Evolutionary conservation across 768 basidiomycete species (phyloP).

Genomic region (Symmetrospora coprosmae): DNA sequence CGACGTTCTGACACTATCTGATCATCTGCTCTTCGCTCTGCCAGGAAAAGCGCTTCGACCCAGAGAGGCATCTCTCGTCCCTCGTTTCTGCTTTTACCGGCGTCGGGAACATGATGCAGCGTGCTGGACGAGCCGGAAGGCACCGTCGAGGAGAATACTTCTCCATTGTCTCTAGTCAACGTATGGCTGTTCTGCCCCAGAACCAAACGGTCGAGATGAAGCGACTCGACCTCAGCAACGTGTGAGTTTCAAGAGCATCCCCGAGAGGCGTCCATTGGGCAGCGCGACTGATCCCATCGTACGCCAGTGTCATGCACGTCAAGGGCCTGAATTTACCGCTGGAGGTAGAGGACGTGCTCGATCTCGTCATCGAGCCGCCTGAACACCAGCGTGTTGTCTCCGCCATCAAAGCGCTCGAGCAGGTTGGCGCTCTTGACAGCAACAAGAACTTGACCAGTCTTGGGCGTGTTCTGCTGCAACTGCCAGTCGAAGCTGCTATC

Average conservation of each 20-base stretch:
- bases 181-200: constrained; percentile 50
- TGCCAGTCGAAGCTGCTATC: constrained; percentile 80
- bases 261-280: neutral
- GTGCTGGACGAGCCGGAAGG: constrained; percentile 81
- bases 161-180: constrained; percentile 57
- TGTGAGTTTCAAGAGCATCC: constrained; percentile 34
- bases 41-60: constrained; percentile 43
- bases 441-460: constrained; percentile 67
- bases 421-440: constrained; percentile 73
- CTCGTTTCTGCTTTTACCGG: constrained; percentile 85
- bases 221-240: constrained; percentile 69
- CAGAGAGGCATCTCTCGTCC: constrained; percentile 71
- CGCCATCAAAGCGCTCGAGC: constrained; percentile 62
- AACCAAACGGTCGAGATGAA: constrained; percentile 95
- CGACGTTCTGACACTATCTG: too few species aligned
- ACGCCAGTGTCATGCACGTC: constrained; percentile 65
- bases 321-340: constrained; percentile 83
- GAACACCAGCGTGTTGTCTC: constrained; percentile 56
- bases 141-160: constrained; percentile 83
- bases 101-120: constrained; percentile 72
- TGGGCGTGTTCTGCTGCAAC: constrained; percentile 69
- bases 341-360: constrained; percentile 72
- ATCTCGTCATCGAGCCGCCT: constrained; percentile 77
- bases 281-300: neutral
- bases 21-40: too few species aligned